These are phyloP conservation scores for Lignosus rhinocerotis DNA, from an alignment of 1,284 basidiomycete genomes.

Conservation along the genomic window DNA sequence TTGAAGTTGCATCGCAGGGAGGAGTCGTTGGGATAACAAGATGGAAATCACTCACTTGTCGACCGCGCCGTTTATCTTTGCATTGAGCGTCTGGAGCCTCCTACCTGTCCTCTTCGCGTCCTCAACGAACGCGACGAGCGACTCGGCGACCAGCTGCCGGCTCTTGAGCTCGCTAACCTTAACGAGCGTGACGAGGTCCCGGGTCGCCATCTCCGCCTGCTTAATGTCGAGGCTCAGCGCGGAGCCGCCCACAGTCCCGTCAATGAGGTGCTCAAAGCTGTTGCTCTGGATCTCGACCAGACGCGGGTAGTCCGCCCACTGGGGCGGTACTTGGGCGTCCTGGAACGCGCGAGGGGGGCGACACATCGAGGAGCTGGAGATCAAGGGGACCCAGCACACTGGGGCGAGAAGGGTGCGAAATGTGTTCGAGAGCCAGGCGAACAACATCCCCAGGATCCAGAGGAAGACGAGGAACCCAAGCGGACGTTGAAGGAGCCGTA, in stretches of 20 bases:
- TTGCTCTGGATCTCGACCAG: conserved; percentile 59
- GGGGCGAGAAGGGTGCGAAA: conserved; percentile 52
- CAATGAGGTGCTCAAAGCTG: conserved; percentile 62
- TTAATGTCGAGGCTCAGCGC: conserved; percentile 65
- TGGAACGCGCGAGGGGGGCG: conserved; percentile 15
- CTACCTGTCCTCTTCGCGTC: conserved; percentile 61
- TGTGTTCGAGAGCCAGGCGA: conserved; percentile 40
- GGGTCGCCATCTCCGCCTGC: conserved; percentile 74
- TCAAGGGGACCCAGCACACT: conserved; percentile 58
- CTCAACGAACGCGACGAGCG: conserved; percentile 51
- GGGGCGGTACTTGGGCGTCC: not conserved
- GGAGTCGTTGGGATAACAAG: not conserved
- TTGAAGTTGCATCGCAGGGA: too few relatives aligned
- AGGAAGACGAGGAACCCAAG: conserved; percentile 55
- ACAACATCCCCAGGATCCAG: conserved; percentile 47
- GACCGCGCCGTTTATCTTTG: conserved; percentile 66
- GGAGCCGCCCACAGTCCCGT: conserved; percentile 55
- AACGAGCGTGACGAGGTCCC: conserved; percentile 62
- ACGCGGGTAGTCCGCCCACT: conserved; percentile 57
- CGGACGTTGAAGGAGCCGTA: conserved; percentile 54
- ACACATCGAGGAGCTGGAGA: conserved; percentile 52
- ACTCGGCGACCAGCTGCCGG: conserved; percentile 53
- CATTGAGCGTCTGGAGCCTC: conserved; percentile 56
- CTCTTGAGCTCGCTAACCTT: conserved; percentile 58
- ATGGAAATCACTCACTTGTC: conserved; percentile 54